Evolutionary conservation across 2,329 filamentous ascomycete genomes (phyloP), one percentile per base, ranked within the genome.

Genomic region (Sporothrix variecibatus): DNA sequence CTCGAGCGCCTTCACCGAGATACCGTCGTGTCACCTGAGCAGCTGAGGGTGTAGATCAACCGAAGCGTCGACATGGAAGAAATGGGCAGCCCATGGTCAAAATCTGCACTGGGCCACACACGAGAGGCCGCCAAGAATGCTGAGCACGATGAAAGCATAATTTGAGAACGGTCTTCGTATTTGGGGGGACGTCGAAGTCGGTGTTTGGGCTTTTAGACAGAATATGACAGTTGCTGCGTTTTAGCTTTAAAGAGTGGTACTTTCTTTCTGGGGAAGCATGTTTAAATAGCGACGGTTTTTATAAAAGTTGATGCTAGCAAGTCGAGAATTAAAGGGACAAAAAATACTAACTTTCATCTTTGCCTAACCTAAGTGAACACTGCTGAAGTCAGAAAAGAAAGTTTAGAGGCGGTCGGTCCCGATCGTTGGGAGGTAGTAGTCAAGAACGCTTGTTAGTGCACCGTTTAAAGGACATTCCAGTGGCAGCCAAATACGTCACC

Each of bases 21-120:
- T 20, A 72, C 74, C 6, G 65, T 20, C 3, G 72, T 77, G 3
- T 72, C 74, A 12, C 74, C 75, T 8, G 76, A 75, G 40, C 76
- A 77, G 70, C 40, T 76, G 6, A 70, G 71, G 9, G 20, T 38
- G 2, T 77, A 74, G 76, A 75, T 75, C 9, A 72, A 67, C 49
- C 46, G 34, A 26, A 70, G 60, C 12, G 28, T 40, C 9, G 53
- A 38, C 26, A 31, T 51, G 26, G 72, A 60, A n/a, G 72, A 26
- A 23, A 49, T 5, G 40, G 28, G 49, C 49, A 70, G 70, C 5
- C 62, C 71, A 8, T 71, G 69, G 51, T 23, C 34, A 17, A 62
- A 28, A 4, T 17, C 20, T 15, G 53, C 23, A 31, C 34, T n/a
- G 7, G 68, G 51, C 34, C 49, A 58, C 34, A 56, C 68, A 12